These are phyloP conservation scores for Saraca asoca DNA, from an alignment of 331 rosid species.

Conservation along the genomic window DNA sequence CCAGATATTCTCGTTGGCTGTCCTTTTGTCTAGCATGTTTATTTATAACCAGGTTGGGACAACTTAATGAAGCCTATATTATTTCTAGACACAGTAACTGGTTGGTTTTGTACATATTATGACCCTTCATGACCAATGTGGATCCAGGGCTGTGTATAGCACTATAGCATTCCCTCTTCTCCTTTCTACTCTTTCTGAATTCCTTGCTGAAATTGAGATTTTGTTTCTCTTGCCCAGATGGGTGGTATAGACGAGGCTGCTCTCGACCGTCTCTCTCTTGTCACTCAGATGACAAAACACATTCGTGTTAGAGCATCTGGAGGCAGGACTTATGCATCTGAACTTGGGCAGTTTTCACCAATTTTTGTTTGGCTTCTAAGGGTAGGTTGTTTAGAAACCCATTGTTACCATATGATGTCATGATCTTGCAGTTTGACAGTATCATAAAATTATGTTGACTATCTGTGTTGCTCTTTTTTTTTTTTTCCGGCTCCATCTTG, in stretches of 20 bases:
- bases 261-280: slow-evolving; percentile 88
- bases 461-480: slow-evolving; percentile 6
- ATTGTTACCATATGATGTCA: background rate
- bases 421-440: slow-evolving; percentile 12
- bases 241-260: slow-evolving; percentile 93
- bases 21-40: slow-evolving; percentile 90
- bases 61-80: slow-evolving; percentile 27
- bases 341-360: slow-evolving; percentile 83
- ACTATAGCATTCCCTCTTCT: background rate
- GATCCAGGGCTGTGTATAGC: background rate
- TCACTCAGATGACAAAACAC: slow-evolving; percentile 88
- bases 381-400: slow-evolving; percentile 45
- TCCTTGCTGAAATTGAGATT: slow-evolving; percentile 31
- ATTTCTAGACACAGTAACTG: slow-evolving; percentile 6
- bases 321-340: slow-evolving; percentile 65
- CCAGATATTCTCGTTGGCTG: slow-evolving; percentile 84
- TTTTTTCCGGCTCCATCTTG: slow-evolving; percentile 24
- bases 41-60: slow-evolving; percentile 76
- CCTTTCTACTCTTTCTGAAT: slow-evolving; percentile 6
- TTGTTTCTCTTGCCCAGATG: slow-evolving; percentile 50
- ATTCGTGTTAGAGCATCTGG: slow-evolving; percentile 80
- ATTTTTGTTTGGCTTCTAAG: slow-evolving; percentile 91
- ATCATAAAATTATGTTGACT: background rate
- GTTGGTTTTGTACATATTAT: slow-evolving; percentile 15
- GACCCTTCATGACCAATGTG: slow-evolving; percentile 15